phyloP scores from a whole-genome alignment of 2,329 filamentous ascomycete genomes.

The Colletotrichum spaethianum region DNA sequence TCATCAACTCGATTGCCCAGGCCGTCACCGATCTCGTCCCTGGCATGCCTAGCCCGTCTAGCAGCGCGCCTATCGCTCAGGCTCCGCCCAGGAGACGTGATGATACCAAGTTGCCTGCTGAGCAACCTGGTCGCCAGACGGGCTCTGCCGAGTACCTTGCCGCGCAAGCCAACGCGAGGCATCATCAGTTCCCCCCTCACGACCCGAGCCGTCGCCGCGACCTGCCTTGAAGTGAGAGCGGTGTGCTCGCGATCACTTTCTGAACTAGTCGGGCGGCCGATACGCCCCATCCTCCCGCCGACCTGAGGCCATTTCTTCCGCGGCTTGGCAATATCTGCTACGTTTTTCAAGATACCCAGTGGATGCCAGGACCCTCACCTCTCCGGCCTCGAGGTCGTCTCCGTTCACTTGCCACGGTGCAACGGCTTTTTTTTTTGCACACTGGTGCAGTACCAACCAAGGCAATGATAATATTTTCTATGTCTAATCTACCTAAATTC shows the following conservation, averaged over 20 bases:
- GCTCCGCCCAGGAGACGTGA: slow-evolving; percentile 54
- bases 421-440: slow-evolving; percentile 24
- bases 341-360: slow-evolving; percentile 41
- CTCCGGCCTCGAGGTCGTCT: slow-evolving; percentile 30
- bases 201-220: slow-evolving; percentile 60
- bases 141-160: slow-evolving; percentile 66
- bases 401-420: slow-evolving; percentile 19
- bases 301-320: slow-evolving; percentile 32
- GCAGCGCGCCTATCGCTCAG: slow-evolving; percentile 42
- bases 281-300: not conserved
- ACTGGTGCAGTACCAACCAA: slow-evolving; percentile 22
- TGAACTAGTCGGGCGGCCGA: not conserved
- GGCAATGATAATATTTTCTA: slow-evolving; percentile 42
- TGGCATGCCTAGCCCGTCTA: slow-evolving; percentile 53
- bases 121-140: slow-evolving; percentile 68
- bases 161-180: slow-evolving; percentile 58
- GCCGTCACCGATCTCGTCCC: slow-evolving; percentile 79
- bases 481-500: slow-evolving; percentile 37
- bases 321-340: slow-evolving; percentile 34
- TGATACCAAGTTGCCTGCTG: slow-evolving; percentile 73
- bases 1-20: slow-evolving; percentile 80
- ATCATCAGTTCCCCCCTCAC: slow-evolving; percentile 57
- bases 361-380: slow-evolving; percentile 22
- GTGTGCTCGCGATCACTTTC: not conserved
- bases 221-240: slow-evolving; percentile 48